Evolutionary conservation across 148 eudicot genomes (phyloP), one percentile per base, ranked within the genome.

Genomic region (Camellia japonica): DNA sequence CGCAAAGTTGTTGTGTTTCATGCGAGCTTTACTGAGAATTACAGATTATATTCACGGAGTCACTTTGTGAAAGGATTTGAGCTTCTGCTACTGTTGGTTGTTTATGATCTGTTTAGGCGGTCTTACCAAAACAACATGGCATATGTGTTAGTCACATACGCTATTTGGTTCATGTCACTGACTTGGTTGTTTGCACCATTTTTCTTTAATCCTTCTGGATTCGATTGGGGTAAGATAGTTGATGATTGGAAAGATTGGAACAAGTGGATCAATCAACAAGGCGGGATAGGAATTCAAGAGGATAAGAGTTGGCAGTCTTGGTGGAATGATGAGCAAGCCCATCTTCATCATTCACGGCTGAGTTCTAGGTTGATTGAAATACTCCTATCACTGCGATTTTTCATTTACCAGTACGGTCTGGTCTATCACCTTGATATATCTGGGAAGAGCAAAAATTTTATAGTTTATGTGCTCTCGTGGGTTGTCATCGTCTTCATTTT

Each of bases 281-380:
- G 99, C 7, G 98, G 98, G 8, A 89, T 97, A 49, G 99, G 99
- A 58, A 92, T 94, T 80, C 90, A 86, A 43, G 93, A 90, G 62
- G 99, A 97, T 79, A 97, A 97, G 82, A 94, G 99, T 79, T 97
- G 99, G 99, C 94, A 94, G 84, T 94, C 99, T 3, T 97, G 99
- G 99, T 97, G 99, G 99, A 84, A 90, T 56, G 97, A 96, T 76
- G 97, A 94, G 75, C 97, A 91, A 73, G 89, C 87, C 14, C 94
- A 93, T 88, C 89, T 92, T 60, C 87, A 87, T 46, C 90, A 84
- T 73, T 82, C 92, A 1, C 93, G 93, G 73, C 74, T 89, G 72
- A 66, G 72, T 52, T 92, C 98, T 30, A 80, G 97, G 87, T 71
- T 92, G 54, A 88, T 91, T 7, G 98, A 97, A 73, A 77, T 91